Conservation (phyloP, 2,329 filamentous ascomycete genomes). For the Colletotrichum sp. region DNA sequence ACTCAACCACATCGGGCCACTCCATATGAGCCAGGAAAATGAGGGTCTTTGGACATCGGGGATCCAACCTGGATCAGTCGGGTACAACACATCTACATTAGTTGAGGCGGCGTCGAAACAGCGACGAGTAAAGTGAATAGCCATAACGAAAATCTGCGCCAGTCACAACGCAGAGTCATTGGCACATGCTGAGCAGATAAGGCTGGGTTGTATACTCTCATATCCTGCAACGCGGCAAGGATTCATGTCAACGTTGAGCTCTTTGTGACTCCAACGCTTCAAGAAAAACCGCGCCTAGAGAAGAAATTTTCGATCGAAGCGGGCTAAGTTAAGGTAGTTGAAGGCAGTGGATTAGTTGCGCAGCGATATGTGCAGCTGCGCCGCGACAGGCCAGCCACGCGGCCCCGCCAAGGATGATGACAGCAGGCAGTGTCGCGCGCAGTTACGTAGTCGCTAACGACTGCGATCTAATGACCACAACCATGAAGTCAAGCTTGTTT, state of each 20-base stretch:
- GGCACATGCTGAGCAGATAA: not conserved
- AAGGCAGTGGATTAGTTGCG: not conserved
- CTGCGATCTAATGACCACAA: not conserved
- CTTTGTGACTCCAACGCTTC: not conserved
- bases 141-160: not conserved
- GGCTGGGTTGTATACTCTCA: not conserved
- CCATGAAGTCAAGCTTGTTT: conserved; percentile 7
- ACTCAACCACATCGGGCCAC: not conserved
- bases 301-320: not conserved
- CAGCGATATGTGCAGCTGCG: not conserved
- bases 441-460: not conserved
- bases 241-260: not conserved
- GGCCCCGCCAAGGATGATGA: not conserved
- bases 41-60: not conserved
- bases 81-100: not conserved
- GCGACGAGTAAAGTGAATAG: not conserved
- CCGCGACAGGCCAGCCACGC: not conserved
- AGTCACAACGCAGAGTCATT: not conserved
- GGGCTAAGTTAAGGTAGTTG: not conserved
- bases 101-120: not conserved
- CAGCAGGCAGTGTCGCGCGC: not conserved
- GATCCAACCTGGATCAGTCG: not conserved
- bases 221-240: not conserved
- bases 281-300: not conserved
- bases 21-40: not conserved